Evolutionary conservation across 169 alveolate species (phyloP).

Genomic region (Plasmodium yoelii): DNA sequence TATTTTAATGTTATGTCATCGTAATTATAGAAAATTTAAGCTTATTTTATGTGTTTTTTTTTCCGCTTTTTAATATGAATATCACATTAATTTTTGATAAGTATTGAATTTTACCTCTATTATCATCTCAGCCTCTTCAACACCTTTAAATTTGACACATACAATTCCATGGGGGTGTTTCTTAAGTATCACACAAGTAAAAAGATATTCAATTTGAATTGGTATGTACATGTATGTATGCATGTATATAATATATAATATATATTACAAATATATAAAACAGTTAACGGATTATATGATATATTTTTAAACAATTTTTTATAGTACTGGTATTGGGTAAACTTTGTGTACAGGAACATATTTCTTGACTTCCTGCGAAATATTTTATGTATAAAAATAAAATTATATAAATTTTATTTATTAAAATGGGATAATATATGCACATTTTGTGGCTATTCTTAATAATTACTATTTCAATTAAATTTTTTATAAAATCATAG

Average conservation of each 20-base stretch:
- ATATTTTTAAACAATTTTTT: background rate
- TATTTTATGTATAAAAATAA: conserved; percentile 2
- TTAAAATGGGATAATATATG: background rate
- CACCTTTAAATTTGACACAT: conserved; percentile 87
- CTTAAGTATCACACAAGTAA: conserved; percentile 74
- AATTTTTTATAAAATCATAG: conserved; percentile 74
- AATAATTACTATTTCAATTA: conserved; percentile 56
- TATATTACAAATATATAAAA: too few relatives aligned
- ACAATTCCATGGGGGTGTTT: conserved; percentile 92
- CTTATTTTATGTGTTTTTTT: background rate
- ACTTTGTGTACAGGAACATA: conserved; percentile 68
- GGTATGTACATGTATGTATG: conserved; percentile 53
- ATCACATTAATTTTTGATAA: background rate
- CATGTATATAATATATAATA: too few relatives aligned
- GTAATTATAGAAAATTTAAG: background rate
- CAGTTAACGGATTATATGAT: too few relatives aligned
- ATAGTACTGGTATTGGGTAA: conserved; percentile 69
- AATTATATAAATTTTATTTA: background rate
- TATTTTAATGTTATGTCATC: background rate
- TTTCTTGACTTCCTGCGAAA: conserved; percentile 56
- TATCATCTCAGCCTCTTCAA: conserved; percentile 87
- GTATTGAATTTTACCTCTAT: conserved; percentile 65
- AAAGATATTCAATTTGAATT: conserved; percentile 70
- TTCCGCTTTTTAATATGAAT: conserved; percentile 2
- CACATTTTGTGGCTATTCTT: background rate